Evolutionary conservation across 768 basidiomycete species (phyloP).

Genomic region (Termitomyces sp.): DNA sequence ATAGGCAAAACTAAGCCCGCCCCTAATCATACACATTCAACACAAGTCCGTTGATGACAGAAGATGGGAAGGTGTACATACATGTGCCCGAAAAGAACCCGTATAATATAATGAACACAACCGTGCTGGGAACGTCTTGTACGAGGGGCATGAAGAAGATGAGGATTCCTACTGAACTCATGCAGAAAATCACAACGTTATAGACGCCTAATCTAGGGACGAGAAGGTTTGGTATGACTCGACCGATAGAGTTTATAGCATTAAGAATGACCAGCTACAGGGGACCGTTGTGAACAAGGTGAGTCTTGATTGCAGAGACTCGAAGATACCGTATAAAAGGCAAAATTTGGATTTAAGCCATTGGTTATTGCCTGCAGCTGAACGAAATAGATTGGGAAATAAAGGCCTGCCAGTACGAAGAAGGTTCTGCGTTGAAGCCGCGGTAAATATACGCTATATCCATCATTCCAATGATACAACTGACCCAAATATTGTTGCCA

Average conservation of each 20-base stretch:
- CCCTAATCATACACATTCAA: constrained; percentile 17
- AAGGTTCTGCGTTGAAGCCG: constrained; percentile 22
- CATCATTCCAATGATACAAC: neutral
- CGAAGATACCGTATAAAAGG: constrained; percentile 47
- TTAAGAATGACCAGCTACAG: constrained; percentile 49
- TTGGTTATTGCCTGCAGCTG: constrained; percentile 49
- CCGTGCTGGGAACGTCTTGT: constrained; percentile 20
- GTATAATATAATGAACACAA: constrained; percentile 29
- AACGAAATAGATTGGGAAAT: constrained; percentile 42
- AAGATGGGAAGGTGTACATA: constrained; percentile 17
- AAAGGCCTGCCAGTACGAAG: constrained; percentile 33
- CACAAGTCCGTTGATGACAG: neutral
- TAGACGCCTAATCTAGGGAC: constrained; percentile 23
- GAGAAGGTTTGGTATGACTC: constrained; percentile 30
- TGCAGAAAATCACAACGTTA: constrained; percentile 26
- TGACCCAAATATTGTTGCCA: constrained; percentile 34
- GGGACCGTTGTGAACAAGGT: neutral
- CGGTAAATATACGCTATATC: neutral
- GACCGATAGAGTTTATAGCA: constrained; percentile 36
- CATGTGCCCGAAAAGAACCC: constrained; percentile 39
- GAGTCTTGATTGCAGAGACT: neutral
- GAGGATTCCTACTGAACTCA: constrained; percentile 21
- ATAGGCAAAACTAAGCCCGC: constrained; percentile 39
- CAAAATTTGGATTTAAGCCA: constrained; percentile 36
- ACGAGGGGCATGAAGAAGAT: constrained; percentile 34